Base-by-base conservation (phyloP, 768 basidiomycete genomes). In the Gloeopeniophorella convolvens region DNA sequence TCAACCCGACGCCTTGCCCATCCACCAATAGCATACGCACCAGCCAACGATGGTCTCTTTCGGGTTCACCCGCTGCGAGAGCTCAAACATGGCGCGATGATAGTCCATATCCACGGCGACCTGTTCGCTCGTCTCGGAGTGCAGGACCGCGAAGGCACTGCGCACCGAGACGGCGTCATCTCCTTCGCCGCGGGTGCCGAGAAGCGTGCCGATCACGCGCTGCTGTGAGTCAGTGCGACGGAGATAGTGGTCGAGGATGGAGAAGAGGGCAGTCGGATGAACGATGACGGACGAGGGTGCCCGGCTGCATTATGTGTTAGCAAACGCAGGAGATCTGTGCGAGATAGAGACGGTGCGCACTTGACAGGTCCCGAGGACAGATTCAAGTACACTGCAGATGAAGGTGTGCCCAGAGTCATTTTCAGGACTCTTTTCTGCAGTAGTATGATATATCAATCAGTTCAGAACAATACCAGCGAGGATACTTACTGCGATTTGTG, bases 61-160 rank as follows among this genome's bases (percentile, higher is more conserved):
- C 24, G 87, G 82, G 64, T 80, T 86, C 42, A 83, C 88, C 67
- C 81, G 89, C 63, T 83, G 79, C 68, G 90, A 82, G 43, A 97
- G 74, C 54, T 97, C 93, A 61, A 88, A 89, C 87, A 97, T 91
- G 34, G 83, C 79, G 58, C 84, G 82, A 65, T 94, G 92, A 68
- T 97, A 96, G 43, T 95, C 92, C 83, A 92, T 91, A 65, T 98
- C 94, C 53, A 98, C 88, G 4, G 90, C 91, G 35, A 95, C 89
- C 68, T 92, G 90, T 62, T 95, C 89, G 63, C 81, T 82, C 24
- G 86, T 89, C 71, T 95, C 90, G 63, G 82, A 86, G 67, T 98
- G 93, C 36, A 94, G 77, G 26, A 97, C 91, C 16, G 91, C 92
- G 63, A 96, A 98, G 12, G 89, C 80, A 42, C 82, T 85, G 48